Evolutionary conservation across 192 early-diverging fungal species (phyloP), one percentile per base, ranked within the genome.

Genomic region (Haplosporangium gracile): DNA sequence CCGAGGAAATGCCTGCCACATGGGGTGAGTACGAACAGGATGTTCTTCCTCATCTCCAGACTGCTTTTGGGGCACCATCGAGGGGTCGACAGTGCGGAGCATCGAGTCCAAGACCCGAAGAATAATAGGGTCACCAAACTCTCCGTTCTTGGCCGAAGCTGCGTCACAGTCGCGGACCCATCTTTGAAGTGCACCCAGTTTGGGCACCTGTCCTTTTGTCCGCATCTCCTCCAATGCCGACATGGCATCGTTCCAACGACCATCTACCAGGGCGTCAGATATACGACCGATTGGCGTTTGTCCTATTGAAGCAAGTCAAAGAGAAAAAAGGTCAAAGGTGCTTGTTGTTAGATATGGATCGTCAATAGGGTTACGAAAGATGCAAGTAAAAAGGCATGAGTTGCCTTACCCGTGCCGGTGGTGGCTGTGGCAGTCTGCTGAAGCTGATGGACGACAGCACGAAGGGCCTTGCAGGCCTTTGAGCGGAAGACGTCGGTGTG

Each of bases 151-250:
- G 24, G 83, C 81, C 0, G 89, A 89, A n/a, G 92, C 93, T 7
- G 94, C 94, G 81, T 95, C 94, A 70, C 94, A 95, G 69, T 93
- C 94, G n/a, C 94, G 85, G 38, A 93, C 92, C 94, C 94, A 95
- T 15, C 94, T 85, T 72, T 95, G 94, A 24, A 95, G 71, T 0
- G 92, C 90, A 24, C 94, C 94, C 8, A 95, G 87, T 68, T 92
- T 92, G 8, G 92, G 92, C 11, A 83, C 81, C 60, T 88, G 81
- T 0, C 88, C 89, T 16, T 82, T 80, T 16, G 78, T 75, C 70
- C 92, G 79, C 93, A 94, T 93, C 78, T 92, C 91, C 24, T 82
- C 89, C 74, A 93, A 77, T 7, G 85, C 77, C 0, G 76, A 36
- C 79, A 91, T 65, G 8, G 94, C 92, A 77, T 95, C 93, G 47